Conservation (phyloP, 2,329 filamentous ascomycete species). For the Dissoconium aciculare region DNA sequence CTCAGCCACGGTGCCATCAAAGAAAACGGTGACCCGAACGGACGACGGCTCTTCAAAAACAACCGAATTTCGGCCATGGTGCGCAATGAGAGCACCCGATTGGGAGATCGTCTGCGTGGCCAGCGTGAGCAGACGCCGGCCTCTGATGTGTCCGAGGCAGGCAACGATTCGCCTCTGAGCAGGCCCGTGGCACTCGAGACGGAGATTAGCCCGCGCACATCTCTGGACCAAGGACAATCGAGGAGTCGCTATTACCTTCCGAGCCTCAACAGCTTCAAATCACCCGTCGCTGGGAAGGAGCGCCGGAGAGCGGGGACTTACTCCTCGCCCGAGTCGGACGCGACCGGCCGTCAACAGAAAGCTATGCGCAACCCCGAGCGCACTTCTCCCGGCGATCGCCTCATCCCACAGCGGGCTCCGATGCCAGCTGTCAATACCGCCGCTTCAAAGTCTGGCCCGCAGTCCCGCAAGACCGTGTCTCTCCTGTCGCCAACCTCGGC, state of each 20-base stretch:
- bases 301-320: too few species aligned
- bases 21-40: conserved; percentile 41
- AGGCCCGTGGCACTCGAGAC: conserved; percentile 7
- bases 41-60: conserved; percentile 59
- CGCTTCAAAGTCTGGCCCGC: too few species aligned
- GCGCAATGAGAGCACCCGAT: conserved; percentile 46
- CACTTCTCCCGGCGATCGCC: too few species aligned
- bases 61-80: conserved; percentile 60
- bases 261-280: too few species aligned
- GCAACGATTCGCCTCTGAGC: conserved; percentile 22
- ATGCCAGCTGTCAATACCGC: too few species aligned
- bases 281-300: too few species aligned
- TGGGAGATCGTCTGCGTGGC: conserved; percentile 46
- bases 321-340: too few species aligned
- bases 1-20: conserved; percentile 12
- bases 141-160: conserved; percentile 35
- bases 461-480: too few species aligned
- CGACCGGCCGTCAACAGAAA: too few species aligned
- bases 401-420: too few species aligned
- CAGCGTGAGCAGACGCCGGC: conserved; percentile 35
- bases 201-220: conserved; percentile 25
- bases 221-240: conserved; percentile 21
- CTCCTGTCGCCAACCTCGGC: too few species aligned
- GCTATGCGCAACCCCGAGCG: too few species aligned
- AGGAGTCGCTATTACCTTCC: conserved; percentile 30